Conservation (phyloP, 768 basidiomycete genomes). For the Suillus bovinus region DNA sequence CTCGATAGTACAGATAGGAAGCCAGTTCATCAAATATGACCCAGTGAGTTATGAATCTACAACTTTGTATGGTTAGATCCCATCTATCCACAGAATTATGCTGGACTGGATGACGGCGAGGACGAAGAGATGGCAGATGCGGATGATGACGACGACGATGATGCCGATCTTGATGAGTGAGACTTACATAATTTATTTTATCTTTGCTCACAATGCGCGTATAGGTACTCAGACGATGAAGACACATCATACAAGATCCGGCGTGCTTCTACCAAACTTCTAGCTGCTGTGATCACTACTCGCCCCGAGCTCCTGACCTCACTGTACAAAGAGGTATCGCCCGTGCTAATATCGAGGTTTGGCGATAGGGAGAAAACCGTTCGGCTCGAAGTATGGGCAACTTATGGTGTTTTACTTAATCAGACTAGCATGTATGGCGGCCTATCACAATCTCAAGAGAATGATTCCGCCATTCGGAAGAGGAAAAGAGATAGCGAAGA, state of each 20-base stretch:
- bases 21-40: constrained; percentile 87
- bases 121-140: constrained; percentile 60
- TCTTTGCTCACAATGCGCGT: constrained; percentile 2
- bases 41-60: constrained; percentile 51
- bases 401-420: constrained; percentile 77
- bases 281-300: constrained; percentile 83
- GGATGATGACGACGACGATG: constrained; percentile 76
- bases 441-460: constrained; percentile 50
- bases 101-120: constrained; percentile 66
- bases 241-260: constrained; percentile 98
- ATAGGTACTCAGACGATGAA: constrained; percentile 95
- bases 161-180: constrained; percentile 76
- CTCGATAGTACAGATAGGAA: constrained; percentile 68
- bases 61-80: not conserved
- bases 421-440: constrained; percentile 85
- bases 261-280: constrained; percentile 87
- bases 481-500: constrained; percentile 77
- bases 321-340: constrained; percentile 84
- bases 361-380: constrained; percentile 96
- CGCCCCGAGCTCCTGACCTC: constrained; percentile 82
- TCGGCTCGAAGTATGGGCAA: constrained; percentile 86
- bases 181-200: constrained; percentile 23
- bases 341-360: constrained; percentile 87
- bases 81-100: constrained; percentile 63
- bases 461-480: constrained; percentile 52